phyloP scores from a whole-genome alignment of 2,329 filamentous ascomycete species.

The Colletotrichum sansevieriae region DNA sequence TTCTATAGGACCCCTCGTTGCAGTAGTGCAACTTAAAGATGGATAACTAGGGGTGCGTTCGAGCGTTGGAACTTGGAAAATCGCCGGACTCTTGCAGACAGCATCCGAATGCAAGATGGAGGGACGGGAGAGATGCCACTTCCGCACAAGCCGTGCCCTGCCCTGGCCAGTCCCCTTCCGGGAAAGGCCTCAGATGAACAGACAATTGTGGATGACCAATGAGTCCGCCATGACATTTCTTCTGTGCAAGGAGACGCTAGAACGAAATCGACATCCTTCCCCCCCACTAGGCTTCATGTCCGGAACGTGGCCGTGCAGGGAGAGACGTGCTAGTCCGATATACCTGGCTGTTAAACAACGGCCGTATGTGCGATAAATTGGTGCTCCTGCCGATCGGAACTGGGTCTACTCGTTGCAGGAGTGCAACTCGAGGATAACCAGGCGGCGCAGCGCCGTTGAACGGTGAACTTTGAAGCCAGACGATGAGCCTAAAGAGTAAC shows the following conservation, averaged over 20 bases:
- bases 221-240: neutral
- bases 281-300: neutral
- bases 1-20: neutral
- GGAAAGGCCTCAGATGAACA: conserved; percentile 14
- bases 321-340: neutral
- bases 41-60: neutral
- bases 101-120: conserved; percentile 2
- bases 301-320: conserved; percentile 19
- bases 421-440: too few species aligned
- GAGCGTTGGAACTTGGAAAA: neutral
- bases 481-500: neutral
- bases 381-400: conserved; percentile 18
- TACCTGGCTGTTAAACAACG: conserved; percentile 8
- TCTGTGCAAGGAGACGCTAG: conserved; percentile 1
- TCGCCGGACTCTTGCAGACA: neutral
- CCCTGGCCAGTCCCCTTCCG: conserved; percentile 17
- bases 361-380: conserved; percentile 10
- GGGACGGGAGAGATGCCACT: conserved; percentile 27
- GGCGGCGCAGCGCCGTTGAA: neutral
- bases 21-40: neutral
- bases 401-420: too few species aligned
- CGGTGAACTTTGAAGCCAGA: neutral
- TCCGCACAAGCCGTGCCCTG: conserved; percentile 16
- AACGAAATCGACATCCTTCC: conserved; percentile 3
- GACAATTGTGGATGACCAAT: conserved; percentile 12